phyloP scores from a whole-genome alignment of 208 protist species.

The Angomonas ambiguus region DNA sequence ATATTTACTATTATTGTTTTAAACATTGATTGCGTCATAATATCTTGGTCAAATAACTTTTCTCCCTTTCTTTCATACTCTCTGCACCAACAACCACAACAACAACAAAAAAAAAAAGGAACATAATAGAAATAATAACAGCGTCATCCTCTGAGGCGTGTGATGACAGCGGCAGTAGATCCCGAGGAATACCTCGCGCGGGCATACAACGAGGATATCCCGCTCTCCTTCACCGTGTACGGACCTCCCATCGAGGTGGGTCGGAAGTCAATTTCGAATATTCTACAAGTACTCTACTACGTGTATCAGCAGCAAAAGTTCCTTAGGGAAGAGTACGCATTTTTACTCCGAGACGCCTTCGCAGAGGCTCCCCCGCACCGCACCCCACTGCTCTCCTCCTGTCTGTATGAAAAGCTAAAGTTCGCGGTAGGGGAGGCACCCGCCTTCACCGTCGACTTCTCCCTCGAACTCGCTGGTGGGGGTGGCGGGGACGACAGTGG shows the following conservation, averaged over 20 bases:
- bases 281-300: neutral
- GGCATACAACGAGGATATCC: neutral
- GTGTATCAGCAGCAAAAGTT: conserved; percentile 8
- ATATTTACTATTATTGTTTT: no score
- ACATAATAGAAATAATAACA: neutral
- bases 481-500: neutral
- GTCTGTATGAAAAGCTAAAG: neutral
- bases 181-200: neutral
- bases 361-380: neutral
- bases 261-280: neutral
- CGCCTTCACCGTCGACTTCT: neutral
- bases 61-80: neutral
- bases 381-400: neutral
- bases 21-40: no score
- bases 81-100: no score
- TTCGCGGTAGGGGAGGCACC: conserved; percentile 1
- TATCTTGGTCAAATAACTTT: neutral
- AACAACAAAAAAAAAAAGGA: neutral
- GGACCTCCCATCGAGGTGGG: neutral
- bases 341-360: no score
- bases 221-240: neutral
- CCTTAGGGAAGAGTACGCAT: no score
- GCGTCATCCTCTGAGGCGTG: no score
- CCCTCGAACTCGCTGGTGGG: neutral
- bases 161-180: no score